A percentile compares a stretch with the other conserved stretches of the same genome.
These are phyloP conservation scores for Globisporangium nunn DNA, from an alignment of 352 stramenopile species.

Conservation along the genomic window DNA sequence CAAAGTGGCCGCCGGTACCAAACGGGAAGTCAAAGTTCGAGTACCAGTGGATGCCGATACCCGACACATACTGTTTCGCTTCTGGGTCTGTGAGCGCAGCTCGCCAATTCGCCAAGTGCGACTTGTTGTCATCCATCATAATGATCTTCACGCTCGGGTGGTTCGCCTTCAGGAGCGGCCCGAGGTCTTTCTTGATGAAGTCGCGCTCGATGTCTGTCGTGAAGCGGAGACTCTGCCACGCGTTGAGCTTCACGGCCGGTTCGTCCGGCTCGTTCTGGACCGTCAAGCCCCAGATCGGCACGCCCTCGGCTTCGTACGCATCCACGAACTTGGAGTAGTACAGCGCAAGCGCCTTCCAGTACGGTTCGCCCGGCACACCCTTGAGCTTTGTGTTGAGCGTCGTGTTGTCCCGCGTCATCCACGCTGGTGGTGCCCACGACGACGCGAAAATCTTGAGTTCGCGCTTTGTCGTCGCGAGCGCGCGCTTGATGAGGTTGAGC, in stretches of 20 bases:
- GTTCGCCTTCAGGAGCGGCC: slow-evolving; percentile 47
- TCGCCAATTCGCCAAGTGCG: slow-evolving; percentile 30
- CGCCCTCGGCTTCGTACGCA: slow-evolving; percentile 69
- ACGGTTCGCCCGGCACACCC: slow-evolving; percentile 46
- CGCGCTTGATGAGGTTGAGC: slow-evolving; percentile 60
- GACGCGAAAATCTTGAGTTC: slow-evolving; percentile 72
- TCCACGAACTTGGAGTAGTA: slow-evolving; percentile 87
- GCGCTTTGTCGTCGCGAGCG: slow-evolving; percentile 28
- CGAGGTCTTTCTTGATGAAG: slow-evolving; percentile 80
- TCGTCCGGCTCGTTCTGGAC: slow-evolving; percentile 84
- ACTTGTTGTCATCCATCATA: slow-evolving; percentile 80
- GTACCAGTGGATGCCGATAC: slow-evolving; percentile 87
- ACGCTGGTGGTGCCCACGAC: slow-evolving; percentile 79
- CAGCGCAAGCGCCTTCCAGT: slow-evolving; percentile 70
- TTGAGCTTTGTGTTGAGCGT: slow-evolving; percentile 51
- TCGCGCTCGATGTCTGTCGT: slow-evolving; percentile 34
- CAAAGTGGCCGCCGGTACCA: slow-evolving; percentile 31
- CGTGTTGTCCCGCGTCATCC: slow-evolving; percentile 76
- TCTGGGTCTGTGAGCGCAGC: slow-evolving; percentile 38
- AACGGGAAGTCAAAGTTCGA: slow-evolving; percentile 49
- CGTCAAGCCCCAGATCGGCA: slow-evolving; percentile 81
- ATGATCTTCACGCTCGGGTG: slow-evolving; percentile 84
- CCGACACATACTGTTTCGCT: slow-evolving; percentile 65
- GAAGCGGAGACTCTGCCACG: slow-evolving; percentile 66
- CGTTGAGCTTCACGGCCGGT: slow-evolving; percentile 27